Percentiles rank a stretch among this genome's conserved stretches.
phyloP scores from a whole-genome alignment of 129 eudicot genomes.

The Chrysanthemum seticuspe region DNA sequence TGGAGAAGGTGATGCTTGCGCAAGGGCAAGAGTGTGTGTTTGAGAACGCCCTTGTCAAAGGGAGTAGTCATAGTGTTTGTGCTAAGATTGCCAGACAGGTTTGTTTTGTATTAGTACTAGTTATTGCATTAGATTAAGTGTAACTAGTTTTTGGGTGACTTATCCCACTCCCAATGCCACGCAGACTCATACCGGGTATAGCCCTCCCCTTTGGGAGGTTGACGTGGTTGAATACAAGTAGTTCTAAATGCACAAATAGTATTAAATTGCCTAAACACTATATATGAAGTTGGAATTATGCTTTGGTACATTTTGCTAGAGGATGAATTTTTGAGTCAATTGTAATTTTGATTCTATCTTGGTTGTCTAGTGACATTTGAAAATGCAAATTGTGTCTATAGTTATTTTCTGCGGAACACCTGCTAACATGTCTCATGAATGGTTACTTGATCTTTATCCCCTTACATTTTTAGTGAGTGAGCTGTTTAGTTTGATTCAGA shows the following conservation, averaged over 20 bases:
- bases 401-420: too few relatives aligned
- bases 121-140: not conserved
- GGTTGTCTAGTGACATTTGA: too few relatives aligned
- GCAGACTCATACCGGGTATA: not conserved
- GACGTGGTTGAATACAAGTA: not conserved
- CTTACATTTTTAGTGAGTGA: too few relatives aligned
- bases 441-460: too few relatives aligned
- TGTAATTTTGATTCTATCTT: too few relatives aligned
- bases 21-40: conserved; percentile 92
- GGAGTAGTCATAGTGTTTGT: conserved; percentile 76
- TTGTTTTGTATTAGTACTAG: not conserved
- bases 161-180: too few relatives aligned
- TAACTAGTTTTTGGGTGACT: not conserved
- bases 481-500: too few relatives aligned
- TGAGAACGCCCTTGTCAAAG: conserved; percentile 80
- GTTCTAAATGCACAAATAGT: not conserved
- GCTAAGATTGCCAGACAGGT: conserved; percentile 91
- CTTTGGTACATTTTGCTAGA: too few relatives aligned
- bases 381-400: too few relatives aligned
- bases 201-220: not conserved
- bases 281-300: too few relatives aligned
- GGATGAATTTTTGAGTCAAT: too few relatives aligned
- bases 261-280: not conserved
- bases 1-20: conserved; percentile 89
- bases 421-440: too few relatives aligned